Conservation (phyloP, 2,329 filamentous ascomycete genomes). For the Niveomyces coronatus region DNA sequence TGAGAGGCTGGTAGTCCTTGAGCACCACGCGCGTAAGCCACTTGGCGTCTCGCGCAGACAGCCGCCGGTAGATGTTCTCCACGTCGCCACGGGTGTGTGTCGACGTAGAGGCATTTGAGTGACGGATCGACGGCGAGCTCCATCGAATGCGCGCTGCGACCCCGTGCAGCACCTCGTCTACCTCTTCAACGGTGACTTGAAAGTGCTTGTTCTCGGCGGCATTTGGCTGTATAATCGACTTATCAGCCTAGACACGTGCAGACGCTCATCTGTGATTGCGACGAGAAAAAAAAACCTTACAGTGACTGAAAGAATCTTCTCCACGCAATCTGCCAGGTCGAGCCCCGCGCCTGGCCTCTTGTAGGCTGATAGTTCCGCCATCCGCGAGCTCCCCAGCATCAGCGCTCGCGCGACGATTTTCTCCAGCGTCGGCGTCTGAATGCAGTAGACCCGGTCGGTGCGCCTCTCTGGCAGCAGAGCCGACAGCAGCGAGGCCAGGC, state of each 20-base stretch:
- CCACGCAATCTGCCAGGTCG: slow-evolving; percentile 64
- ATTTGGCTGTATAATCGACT: slow-evolving; percentile 32
- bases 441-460: slow-evolving; percentile 65
- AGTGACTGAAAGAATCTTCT: slow-evolving; percentile 51
- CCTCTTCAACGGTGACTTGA: slow-evolving; percentile 56
- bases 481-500: slow-evolving; percentile 58
- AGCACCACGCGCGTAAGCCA: slow-evolving; percentile 78
- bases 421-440: slow-evolving; percentile 52
- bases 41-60: slow-evolving; percentile 64
- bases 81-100: slow-evolving; percentile 34
- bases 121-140: slow-evolving; percentile 54
- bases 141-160: slow-evolving; percentile 61
- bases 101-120: slow-evolving; percentile 18
- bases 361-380: slow-evolving; percentile 53
- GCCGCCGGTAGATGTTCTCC: slow-evolving; percentile 44
- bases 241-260: too few species aligned
- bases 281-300: slow-evolving; percentile 27
- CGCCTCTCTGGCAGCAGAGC: slow-evolving; percentile 66
- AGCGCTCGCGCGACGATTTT: slow-evolving; percentile 58
- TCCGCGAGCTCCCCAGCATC: slow-evolving; percentile 51
- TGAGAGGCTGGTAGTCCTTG: slow-evolving; percentile 61
- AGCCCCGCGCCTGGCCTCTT: slow-evolving; percentile 41
- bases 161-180: slow-evolving; percentile 54
- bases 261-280: too few species aligned
- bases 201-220: slow-evolving; percentile 21